phyloP scores from a whole-genome alignment of 2,329 filamentous ascomycete species.

The Aspergillus intermedius region DNA sequence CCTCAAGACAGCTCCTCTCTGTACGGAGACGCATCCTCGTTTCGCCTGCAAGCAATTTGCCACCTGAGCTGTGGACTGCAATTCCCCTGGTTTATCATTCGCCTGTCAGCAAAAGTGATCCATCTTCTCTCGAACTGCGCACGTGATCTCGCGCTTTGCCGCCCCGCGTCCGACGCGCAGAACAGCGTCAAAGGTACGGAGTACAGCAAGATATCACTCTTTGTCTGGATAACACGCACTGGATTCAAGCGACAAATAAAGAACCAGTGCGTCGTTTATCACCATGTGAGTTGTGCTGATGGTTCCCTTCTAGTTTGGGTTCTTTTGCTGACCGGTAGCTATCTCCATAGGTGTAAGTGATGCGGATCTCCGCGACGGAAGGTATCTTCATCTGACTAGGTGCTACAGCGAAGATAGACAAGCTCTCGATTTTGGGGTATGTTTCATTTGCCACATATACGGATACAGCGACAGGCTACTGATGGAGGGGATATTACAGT shows the following conservation, averaged over 20 bases:
- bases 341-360: constrained; percentile 25
- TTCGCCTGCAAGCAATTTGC: neutral
- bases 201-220: neutral
- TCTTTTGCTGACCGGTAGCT: constrained; percentile 1
- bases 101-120: neutral
- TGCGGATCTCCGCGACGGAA: neutral
- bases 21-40: neutral
- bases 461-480: constrained; percentile 2
- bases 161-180: constrained; percentile 1
- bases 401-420: constrained; percentile 70
- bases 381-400: neutral
- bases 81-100: neutral
- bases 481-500: constrained; percentile 29
- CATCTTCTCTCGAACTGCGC: neutral
- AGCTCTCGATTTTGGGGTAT: constrained; percentile 74
- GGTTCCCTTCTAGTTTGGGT: neutral
- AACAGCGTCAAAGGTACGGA: neutral
- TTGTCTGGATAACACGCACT: neutral
- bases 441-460: constrained; percentile 4
- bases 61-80: neutral
- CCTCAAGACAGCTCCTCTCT: neutral
- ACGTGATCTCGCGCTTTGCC: constrained; percentile 1
- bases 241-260: neutral
- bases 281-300: neutral
- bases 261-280: neutral